Evolutionary conservation across 1,284 basidiomycete species (phyloP).

Genomic region (Irpex sp.): DNA sequence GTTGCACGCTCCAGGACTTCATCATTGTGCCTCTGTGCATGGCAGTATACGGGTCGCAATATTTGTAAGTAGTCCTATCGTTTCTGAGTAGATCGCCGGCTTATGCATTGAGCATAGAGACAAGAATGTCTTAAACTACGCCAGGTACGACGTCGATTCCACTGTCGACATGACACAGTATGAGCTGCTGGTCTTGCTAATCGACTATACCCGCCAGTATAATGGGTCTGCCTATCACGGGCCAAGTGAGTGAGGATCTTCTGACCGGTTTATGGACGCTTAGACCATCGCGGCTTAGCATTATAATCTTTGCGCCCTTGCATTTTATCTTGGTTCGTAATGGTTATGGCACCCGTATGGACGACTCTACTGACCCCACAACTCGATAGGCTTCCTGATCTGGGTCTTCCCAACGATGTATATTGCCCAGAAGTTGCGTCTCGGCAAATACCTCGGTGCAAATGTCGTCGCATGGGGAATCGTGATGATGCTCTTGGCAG

Average conservation of each 20-base stretch:
- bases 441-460: constrained; percentile 59
- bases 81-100: neutral
- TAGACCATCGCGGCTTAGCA: constrained; percentile 28
- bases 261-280: too few species aligned
- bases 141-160: constrained; percentile 39
- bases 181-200: neutral
- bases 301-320: constrained; percentile 64
- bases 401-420: constrained; percentile 70
- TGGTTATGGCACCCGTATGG: neutral
- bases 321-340: constrained; percentile 55
- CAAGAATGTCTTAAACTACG: constrained; percentile 68
- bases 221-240: constrained; percentile 63
- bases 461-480: constrained; percentile 64
- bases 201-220: constrained; percentile 34
- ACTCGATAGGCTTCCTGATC: constrained; percentile 45
- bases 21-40: constrained; percentile 60
- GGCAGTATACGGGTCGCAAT: constrained; percentile 66
- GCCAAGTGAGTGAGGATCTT: constrained; percentile 38
- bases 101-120: constrained; percentile 38
- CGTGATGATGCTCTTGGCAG: constrained; percentile 59
- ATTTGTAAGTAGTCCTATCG: constrained; percentile 37
- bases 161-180: neutral
- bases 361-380: neutral
- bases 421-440: constrained; percentile 55
- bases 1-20: constrained; percentile 37